These are phyloP conservation scores for Emericellopsis cladophorae DNA, from an alignment of 2,329 filamentous ascomycete genomes.

Conservation along the genomic window DNA sequence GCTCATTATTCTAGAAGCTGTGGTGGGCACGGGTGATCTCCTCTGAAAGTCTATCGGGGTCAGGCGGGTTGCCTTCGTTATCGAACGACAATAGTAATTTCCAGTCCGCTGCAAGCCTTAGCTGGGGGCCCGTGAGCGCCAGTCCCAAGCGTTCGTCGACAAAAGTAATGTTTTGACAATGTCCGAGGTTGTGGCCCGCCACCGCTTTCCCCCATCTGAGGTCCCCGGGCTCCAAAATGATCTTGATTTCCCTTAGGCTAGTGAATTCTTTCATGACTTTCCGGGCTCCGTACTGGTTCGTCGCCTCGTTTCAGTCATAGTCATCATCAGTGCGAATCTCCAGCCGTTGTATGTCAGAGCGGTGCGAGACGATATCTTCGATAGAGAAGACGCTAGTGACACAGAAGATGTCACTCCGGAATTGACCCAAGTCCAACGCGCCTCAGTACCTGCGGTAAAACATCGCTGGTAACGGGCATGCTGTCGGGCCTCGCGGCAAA, in stretches of 20 bases:
- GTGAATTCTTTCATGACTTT: slow-evolving; percentile 1
- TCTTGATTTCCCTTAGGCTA: slow-evolving; percentile 2
- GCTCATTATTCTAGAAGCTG: neutral
- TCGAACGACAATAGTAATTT: slow-evolving; percentile 2
- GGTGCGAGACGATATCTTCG: slow-evolving; percentile 1
- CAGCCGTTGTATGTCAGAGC: slow-evolving; percentile 3
- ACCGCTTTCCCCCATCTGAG: slow-evolving; percentile 1
- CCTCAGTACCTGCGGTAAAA: slow-evolving; percentile 1
- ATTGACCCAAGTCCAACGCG: slow-evolving; percentile 3
- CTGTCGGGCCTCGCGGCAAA: slow-evolving; percentile 1
- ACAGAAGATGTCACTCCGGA: slow-evolving; percentile 5
- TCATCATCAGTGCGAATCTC: slow-evolving; percentile 3
- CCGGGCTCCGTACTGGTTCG: neutral
- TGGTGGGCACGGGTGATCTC: slow-evolving; percentile 1
- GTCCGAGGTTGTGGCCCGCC: neutral
- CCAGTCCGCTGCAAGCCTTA: slow-evolving; percentile 2
- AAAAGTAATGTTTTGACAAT: slow-evolving; percentile 2
- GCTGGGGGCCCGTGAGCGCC: slow-evolving; percentile 2
- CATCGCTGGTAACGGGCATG: neutral
- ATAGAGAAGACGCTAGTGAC: slow-evolving; percentile 1
- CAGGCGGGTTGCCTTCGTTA: slow-evolving; percentile 2
- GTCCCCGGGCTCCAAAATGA: slow-evolving; percentile 2
- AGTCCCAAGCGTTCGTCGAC: slow-evolving; percentile 2
- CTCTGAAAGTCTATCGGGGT: slow-evolving; percentile 2
- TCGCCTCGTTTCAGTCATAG: slow-evolving; percentile 2